Evolutionary conservation across 1,284 basidiomycete species (phyloP).

Genomic region (Chalciporus sp.): DNA sequence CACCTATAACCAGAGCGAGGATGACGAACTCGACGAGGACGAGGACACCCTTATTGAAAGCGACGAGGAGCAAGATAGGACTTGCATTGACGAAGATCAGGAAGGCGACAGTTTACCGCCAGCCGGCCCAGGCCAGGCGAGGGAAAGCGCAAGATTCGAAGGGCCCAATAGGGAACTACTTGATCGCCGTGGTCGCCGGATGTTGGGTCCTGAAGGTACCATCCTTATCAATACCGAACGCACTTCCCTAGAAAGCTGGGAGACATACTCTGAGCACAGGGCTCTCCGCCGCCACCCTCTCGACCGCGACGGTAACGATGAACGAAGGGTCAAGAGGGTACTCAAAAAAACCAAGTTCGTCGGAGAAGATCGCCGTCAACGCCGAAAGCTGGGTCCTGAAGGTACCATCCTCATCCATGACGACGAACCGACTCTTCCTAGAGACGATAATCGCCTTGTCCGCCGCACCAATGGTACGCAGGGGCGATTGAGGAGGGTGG

Average conservation of each 20-base stretch:
- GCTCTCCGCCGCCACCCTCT: neutral
- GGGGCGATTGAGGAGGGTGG: neutral
- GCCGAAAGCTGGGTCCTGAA: constrained; percentile 3
- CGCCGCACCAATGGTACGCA: neutral
- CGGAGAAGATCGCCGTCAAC: neutral
- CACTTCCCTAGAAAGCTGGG: neutral
- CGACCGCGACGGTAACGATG: neutral
- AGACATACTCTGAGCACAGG: neutral
- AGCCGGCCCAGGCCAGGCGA: constrained; percentile 1
- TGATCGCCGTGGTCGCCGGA: constrained; percentile 15
- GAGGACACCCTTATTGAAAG: constrained; percentile 12
- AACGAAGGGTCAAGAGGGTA: neutral
- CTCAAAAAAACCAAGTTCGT: neutral
- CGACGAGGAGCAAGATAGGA: constrained; percentile 18
- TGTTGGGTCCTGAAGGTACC: constrained; percentile 23
- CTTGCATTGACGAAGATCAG: constrained; percentile 11
- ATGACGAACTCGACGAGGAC: constrained; percentile 4
- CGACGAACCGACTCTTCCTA: neutral
- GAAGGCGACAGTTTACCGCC: neutral
- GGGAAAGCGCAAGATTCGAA: neutral
- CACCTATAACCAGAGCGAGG: constrained; percentile 10
- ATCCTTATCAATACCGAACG: neutral
- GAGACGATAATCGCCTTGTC: neutral
- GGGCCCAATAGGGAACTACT: constrained; percentile 25
- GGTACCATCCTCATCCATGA: constrained; percentile 20